phyloP scores from a whole-genome alignment of 305 asterid genomes.

The Stenogyne calaminthoides region DNA sequence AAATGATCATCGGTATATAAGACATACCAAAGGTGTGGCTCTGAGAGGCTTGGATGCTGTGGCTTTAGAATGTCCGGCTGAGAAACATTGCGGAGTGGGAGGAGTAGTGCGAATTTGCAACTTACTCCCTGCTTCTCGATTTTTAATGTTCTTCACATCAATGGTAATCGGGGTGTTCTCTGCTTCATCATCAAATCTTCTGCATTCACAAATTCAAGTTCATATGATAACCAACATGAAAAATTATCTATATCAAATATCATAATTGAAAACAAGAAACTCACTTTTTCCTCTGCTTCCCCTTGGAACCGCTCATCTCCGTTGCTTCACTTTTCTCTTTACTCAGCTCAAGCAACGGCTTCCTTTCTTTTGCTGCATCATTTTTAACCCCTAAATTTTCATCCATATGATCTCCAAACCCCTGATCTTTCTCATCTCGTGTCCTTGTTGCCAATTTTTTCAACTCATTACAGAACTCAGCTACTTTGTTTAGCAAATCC shows the following conservation, averaged over 20 bases:
- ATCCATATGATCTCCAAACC: conserved; percentile 4
- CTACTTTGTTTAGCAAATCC: conserved; percentile 70
- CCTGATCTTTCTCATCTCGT: conserved; percentile 38
- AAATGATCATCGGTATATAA: not conserved
- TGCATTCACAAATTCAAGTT: conserved; percentile 37
- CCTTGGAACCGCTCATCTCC: conserved; percentile 49
- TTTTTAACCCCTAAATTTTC: conserved; percentile 27
- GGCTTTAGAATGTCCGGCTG: conserved; percentile 49
- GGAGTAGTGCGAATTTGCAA: conserved; percentile 75
- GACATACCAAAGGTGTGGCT: conserved; percentile 53
- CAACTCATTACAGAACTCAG: conserved; percentile 90
- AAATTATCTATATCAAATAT: not conserved
- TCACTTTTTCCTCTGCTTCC: conserved; percentile 67
- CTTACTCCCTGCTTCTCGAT: conserved; percentile 38
- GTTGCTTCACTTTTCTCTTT: conserved; percentile 46
- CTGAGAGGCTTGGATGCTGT: conserved; percentile 47
- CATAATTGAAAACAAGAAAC: not conserved
- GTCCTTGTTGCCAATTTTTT: conserved; percentile 68
- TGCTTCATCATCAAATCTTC: conserved; percentile 68
- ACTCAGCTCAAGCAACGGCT: conserved; percentile 57
- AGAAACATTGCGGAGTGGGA: conserved; percentile 95
- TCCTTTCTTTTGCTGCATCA: conserved; percentile 62
- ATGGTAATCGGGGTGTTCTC: conserved; percentile 76
- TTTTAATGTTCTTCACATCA: conserved; percentile 54
- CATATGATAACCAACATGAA: conserved; percentile 1